Evolutionary conservation across 768 basidiomycete genomes (phyloP).

Genomic region (Trametes punicea): DNA sequence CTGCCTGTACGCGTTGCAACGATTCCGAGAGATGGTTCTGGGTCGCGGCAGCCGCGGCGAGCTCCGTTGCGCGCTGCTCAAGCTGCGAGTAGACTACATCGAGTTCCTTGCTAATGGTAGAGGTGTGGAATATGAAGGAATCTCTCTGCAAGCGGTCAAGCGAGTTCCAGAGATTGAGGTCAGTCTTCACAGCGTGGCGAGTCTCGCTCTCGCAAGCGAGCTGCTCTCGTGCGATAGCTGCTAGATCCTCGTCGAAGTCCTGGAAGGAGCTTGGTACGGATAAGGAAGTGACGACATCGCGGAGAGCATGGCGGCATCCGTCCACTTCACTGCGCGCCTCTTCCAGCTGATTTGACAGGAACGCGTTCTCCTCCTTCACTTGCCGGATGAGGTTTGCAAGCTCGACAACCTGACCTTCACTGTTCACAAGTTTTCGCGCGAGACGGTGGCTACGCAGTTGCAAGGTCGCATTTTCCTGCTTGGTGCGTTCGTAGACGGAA

Average conservation of each 20-base stretch:
- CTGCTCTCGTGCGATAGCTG: neutral
- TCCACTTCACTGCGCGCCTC: conserved; percentile 23
- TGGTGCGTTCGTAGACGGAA: conserved; percentile 20
- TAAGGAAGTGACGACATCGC: neutral
- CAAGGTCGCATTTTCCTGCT: conserved; percentile 35
- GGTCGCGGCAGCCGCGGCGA: conserved; percentile 39
- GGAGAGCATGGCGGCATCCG: conserved; percentile 11
- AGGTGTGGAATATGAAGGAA: conserved; percentile 21
- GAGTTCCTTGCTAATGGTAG: conserved; percentile 20
- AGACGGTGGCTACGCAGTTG: conserved; percentile 49
- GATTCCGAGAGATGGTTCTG: conserved; percentile 42
- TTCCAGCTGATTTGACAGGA: conserved; percentile 33
- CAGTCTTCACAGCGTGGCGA: neutral
- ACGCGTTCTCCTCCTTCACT: conserved; percentile 47
- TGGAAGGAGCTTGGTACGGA: neutral
- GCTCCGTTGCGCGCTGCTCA: conserved; percentile 32
- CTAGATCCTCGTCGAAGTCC: neutral
- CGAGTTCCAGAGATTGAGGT: conserved; percentile 16
- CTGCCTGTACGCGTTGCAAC: conserved; percentile 32
- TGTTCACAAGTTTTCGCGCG: conserved; percentile 65
- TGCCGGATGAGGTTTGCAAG: conserved; percentile 61
- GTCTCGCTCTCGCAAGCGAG: neutral
- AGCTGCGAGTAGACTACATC: conserved; percentile 15
- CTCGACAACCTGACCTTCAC: conserved; percentile 64
- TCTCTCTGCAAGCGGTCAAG: conserved; percentile 20